phyloP scores from a whole-genome alignment of 352 stramenopile genomes.

The Phytophthora quininea region DNA sequence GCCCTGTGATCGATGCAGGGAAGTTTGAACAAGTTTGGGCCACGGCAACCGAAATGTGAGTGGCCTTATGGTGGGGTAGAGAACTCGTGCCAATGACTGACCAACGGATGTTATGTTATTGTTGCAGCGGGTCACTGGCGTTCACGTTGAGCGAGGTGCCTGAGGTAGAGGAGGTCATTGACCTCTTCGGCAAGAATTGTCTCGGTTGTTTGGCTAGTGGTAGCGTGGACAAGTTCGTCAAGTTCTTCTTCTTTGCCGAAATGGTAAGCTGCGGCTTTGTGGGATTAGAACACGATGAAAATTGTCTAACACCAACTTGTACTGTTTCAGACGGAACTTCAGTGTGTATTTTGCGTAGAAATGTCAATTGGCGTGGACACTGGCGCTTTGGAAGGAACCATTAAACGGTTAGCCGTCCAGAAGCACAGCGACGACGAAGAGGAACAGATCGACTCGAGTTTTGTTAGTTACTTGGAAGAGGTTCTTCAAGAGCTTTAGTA shows the following conservation, averaged over 20 bases:
- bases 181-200: constrained; percentile 67
- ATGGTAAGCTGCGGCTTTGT: constrained; percentile 50
- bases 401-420: constrained; percentile 79
- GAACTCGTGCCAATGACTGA: constrained; percentile 7
- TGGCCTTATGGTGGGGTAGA: constrained; percentile 9
- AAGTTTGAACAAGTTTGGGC: constrained; percentile 87
- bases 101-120: constrained; percentile 5
- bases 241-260: constrained; percentile 90
- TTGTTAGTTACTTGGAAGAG: constrained; percentile 86
- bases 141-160: constrained; percentile 57
- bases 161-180: constrained; percentile 81
- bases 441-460: constrained; percentile 84
- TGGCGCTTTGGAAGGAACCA: constrained; percentile 57
- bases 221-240: constrained; percentile 70
- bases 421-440: constrained; percentile 62
- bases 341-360: constrained; percentile 86
- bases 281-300: too few relatives aligned
- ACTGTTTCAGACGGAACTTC: constrained; percentile 56
- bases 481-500: constrained; percentile 71
- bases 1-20: constrained; percentile 64
- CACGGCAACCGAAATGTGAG: constrained; percentile 75
- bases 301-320: too few relatives aligned
- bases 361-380: constrained; percentile 69
- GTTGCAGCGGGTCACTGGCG: constrained; percentile 54
- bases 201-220: constrained; percentile 84